Conservation (phyloP, 345 rosid genomes). For the Ceriops tagal region DNA sequence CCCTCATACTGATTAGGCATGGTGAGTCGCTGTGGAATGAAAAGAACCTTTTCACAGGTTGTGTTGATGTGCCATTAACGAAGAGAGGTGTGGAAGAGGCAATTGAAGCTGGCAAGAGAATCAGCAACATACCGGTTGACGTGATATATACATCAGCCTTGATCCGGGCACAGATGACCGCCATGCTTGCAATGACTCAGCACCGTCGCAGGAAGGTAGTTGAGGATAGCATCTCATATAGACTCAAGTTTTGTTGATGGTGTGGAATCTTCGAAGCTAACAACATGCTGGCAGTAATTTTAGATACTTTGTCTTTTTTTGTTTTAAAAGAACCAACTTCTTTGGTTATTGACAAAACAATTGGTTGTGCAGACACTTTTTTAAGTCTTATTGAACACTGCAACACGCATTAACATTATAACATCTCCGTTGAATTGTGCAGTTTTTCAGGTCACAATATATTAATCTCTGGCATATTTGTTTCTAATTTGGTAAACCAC, state of each 20-base stretch:
- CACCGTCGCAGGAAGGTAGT: conserved; percentile 88
- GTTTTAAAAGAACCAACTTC: neutral
- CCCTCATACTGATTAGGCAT: conserved; percentile 82
- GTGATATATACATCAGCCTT: conserved; percentile 84
- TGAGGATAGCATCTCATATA: neutral
- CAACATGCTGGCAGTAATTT: neutral
- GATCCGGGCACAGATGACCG: conserved; percentile 98
- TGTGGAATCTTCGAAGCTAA: neutral
- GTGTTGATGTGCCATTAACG: conserved; percentile 94
- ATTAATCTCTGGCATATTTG: neutral
- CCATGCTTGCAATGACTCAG: conserved; percentile 98
- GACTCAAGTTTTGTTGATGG: neutral
- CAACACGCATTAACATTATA: neutral
- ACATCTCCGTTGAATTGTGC: neutral
- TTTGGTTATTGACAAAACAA: neutral
- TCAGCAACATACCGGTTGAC: conserved; percentile 93
- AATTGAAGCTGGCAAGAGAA: conserved; percentile 95
- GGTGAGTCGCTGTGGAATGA: conserved; percentile 99
- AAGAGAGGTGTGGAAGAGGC: conserved; percentile 94
- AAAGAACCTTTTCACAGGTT: conserved; percentile 95
- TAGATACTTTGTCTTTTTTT: neutral
- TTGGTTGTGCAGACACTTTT: neutral
- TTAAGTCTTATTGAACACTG: neutral
- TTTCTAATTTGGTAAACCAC: conserved; percentile 10
- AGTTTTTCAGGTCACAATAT: neutral